These are phyloP conservation scores for Phytopythium oedochilum DNA, from an alignment of 352 stramenopile genomes.

Conservation along the genomic window DNA sequence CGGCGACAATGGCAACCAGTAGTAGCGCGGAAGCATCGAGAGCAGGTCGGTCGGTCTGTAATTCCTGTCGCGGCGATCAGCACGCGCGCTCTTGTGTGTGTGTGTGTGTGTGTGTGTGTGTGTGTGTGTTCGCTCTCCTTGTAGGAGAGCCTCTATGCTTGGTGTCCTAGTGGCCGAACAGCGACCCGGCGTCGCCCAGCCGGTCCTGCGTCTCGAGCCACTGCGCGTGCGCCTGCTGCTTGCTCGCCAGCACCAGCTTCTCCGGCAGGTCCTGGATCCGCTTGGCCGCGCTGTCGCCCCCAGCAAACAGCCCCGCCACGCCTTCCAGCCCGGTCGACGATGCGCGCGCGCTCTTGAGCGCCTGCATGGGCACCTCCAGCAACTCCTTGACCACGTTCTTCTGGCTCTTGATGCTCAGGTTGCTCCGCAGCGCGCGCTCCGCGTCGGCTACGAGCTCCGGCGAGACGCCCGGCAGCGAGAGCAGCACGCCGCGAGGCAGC, in stretches of 20 bases:
- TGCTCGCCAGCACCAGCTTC: constrained; percentile 54
- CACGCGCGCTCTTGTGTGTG: no score
- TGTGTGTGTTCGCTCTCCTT: background rate
- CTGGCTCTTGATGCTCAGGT: constrained; percentile 77
- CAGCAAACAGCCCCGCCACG: constrained; percentile 13
- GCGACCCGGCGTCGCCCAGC: constrained; percentile 40
- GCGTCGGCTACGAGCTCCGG: constrained; percentile 33
- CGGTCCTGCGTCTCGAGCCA: constrained; percentile 43
- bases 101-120: no score
- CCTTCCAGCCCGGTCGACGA: constrained; percentile 29
- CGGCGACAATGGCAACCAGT: background rate
- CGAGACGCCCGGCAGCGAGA: constrained; percentile 52
- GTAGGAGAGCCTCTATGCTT: background rate
- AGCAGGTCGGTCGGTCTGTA: no score
- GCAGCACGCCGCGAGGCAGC: constrained; percentile 45
- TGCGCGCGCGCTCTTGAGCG: constrained; percentile 30
- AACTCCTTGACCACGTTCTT: constrained; percentile 84
- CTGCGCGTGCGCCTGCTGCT: constrained; percentile 36
- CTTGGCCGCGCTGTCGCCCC: constrained; percentile 28
- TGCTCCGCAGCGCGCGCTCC: constrained; percentile 53
- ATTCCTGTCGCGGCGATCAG: no score
- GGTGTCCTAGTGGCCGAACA: constrained; percentile 26
- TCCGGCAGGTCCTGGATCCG: constrained; percentile 65
- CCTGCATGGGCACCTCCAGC: constrained; percentile 59
- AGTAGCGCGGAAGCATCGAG: no score